These are phyloP conservation scores for Lepiota venenata DNA, from an alignment of 768 basidiomycete species.

Conservation along the genomic window DNA sequence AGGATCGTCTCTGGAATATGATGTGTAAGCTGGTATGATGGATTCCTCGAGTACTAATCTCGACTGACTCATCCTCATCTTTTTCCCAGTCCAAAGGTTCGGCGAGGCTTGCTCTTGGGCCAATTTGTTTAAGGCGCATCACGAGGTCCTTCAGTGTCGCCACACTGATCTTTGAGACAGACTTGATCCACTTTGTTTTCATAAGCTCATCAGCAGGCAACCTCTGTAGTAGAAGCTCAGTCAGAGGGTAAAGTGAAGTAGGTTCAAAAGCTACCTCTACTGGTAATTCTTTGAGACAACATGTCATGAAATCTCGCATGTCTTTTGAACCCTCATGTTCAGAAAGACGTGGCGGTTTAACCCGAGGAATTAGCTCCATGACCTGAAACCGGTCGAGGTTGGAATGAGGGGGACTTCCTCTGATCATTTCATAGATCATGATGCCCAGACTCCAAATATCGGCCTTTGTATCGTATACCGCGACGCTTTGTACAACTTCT, in stretches of 20 bases:
- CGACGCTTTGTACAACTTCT: slow-evolving; percentile 86
- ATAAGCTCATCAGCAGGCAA: slow-evolving; percentile 84
- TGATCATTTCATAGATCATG: slow-evolving; percentile 93
- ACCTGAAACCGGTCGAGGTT: slow-evolving; percentile 84
- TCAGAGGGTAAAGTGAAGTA: not conserved
- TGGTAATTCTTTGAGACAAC: slow-evolving; percentile 80
- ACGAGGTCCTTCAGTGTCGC: slow-evolving; percentile 78
- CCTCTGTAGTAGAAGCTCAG: slow-evolving; percentile 46
- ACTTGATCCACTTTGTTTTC: slow-evolving; percentile 90
- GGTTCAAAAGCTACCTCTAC: slow-evolving; percentile 51
- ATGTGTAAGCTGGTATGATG: not conserved
- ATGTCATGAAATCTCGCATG: slow-evolving; percentile 83
- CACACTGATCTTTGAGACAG: slow-evolving; percentile 60
- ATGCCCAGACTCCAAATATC: slow-evolving; percentile 99
- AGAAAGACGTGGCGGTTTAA: slow-evolving; percentile 74
- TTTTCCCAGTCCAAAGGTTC: slow-evolving; percentile 71
- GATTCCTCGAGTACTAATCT: not conserved
- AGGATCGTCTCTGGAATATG: slow-evolving; percentile 10
- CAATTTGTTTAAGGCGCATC: slow-evolving; percentile 70
- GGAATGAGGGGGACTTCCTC: slow-evolving; percentile 92
- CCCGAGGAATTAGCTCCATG: slow-evolving; percentile 85
- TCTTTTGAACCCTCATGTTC: slow-evolving; percentile 82
- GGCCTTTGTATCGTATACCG: slow-evolving; percentile 95
- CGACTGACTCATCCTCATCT: slow-evolving; percentile 43
- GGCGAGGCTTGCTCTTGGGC: slow-evolving; percentile 74